These are phyloP conservation scores for Guadua angustifolia DNA, from an alignment of 176 grass and related monocot species.

Conservation along the genomic window DNA sequence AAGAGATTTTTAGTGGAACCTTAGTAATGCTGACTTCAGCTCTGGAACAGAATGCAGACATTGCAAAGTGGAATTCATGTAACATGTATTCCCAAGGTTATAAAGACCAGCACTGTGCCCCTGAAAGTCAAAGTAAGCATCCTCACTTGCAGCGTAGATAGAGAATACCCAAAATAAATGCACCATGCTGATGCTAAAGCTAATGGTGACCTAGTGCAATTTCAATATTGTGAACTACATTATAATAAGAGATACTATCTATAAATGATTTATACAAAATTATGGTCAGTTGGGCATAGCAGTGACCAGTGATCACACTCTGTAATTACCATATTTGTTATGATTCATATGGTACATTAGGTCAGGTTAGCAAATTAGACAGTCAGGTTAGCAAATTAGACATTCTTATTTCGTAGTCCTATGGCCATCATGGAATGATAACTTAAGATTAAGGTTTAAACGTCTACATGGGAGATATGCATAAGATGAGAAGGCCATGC, in stretches of 20 bases:
- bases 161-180: background rate
- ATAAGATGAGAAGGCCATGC: background rate
- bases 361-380: background rate
- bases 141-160: slow-evolving; percentile 26
- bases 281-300: background rate
- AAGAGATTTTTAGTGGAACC: slow-evolving; percentile 42
- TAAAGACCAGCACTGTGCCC: slow-evolving; percentile 95
- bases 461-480: background rate
- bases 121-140: slow-evolving; percentile 51
- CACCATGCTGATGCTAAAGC: background rate
- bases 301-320: background rate
- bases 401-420: background rate
- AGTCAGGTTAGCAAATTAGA: background rate
- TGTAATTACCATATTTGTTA: background rate
- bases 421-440: background rate
- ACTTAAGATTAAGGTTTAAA: slow-evolving; percentile 27
- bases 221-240: slow-evolving; percentile 27
- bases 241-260: background rate
- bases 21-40: slow-evolving; percentile 90
- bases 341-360: slow-evolving; percentile 1
- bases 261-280: slow-evolving; percentile 17
- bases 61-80: slow-evolving; percentile 98
- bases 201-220: background rate
- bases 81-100: slow-evolving; percentile 99
- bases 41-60: slow-evolving; percentile 98